Conservation (phyloP, 2,329 filamentous ascomycete species). For the Stemphylium lycopersici region DNA sequence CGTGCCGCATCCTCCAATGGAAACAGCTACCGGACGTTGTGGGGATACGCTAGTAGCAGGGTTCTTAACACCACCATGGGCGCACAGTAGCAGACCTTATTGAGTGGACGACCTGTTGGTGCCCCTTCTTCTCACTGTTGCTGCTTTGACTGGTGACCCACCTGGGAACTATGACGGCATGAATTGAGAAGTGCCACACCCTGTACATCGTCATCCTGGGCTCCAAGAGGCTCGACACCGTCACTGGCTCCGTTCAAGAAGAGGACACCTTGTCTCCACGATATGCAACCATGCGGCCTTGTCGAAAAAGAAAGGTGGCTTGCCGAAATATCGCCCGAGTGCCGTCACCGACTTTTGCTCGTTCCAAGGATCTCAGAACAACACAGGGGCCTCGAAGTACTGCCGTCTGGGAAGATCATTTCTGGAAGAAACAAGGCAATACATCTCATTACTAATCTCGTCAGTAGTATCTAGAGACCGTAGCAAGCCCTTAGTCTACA, state of each 20-base stretch:
- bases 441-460: too few relatives aligned
- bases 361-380: not conserved
- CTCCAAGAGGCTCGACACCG: not conserved
- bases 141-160: not conserved
- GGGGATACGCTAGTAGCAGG: conserved; percentile 11
- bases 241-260: not conserved
- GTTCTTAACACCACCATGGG: conserved; percentile 7
- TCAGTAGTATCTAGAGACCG: too few relatives aligned
- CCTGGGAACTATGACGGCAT: not conserved
- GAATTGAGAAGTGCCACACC: too few relatives aligned
- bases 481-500: too few relatives aligned
- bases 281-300: not conserved
- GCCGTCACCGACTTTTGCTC: conserved; percentile 2
- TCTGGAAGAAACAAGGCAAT: too few relatives aligned
- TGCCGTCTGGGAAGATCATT: not conserved
- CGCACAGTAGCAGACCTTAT: conserved; percentile 6
- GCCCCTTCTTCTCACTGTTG: conserved; percentile 1
- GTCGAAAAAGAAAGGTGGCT: not conserved
- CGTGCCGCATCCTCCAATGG: conserved; percentile 15
- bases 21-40: conserved; percentile 1
- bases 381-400: too few relatives aligned
- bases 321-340: not conserved
- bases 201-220: too few relatives aligned
- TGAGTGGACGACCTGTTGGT: conserved; percentile 1
- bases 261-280: not conserved